A percentile compares a stretch with the other conserved stretches of the same genome.
Evolutionary conservation across 257 asterid genomes (phyloP).

Genomic region (Jaltomata sinuosa): DNA sequence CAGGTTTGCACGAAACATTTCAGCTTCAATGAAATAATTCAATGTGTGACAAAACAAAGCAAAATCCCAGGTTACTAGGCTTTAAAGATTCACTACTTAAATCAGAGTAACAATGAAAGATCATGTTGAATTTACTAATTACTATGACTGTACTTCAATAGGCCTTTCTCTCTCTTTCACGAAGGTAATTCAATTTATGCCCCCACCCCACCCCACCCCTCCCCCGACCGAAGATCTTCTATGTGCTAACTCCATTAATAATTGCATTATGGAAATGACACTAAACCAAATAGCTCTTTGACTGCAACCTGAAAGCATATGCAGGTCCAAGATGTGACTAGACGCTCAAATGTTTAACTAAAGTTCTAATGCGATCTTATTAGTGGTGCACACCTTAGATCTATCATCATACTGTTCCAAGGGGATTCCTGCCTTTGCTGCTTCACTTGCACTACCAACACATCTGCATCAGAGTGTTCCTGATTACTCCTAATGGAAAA

Average conservation of each 20-base stretch:
- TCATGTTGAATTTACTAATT: too few relatives aligned
- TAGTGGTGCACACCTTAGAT: conserved; percentile 29
- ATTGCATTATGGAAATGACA: not conserved
- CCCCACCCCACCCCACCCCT: too few relatives aligned
- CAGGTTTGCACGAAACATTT: not conserved
- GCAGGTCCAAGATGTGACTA: not conserved
- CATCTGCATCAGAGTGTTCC: conserved; percentile 44
- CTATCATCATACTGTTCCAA: conserved; percentile 43
- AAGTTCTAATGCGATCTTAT: not conserved
- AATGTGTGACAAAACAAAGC: not conserved
- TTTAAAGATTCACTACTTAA: not conserved
- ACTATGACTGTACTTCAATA: not conserved
- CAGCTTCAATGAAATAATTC: not conserved
- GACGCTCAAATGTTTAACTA: not conserved
- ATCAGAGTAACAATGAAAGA: not conserved
- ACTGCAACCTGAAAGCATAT: not conserved
- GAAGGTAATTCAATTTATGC: not conserved
- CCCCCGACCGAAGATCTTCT: not conserved
- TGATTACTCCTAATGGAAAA: conserved; percentile 22
- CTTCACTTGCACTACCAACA: conserved; percentile 73
- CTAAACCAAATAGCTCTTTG: not conserved
- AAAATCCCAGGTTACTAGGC: not conserved
- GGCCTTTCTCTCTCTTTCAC: not conserved
- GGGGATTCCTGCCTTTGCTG: conserved; percentile 77
- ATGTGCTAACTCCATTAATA: not conserved